These are phyloP conservation scores for Emergomyces pasteurianus DNA, from an alignment of 2,329 filamentous ascomycete genomes.

Conservation along the genomic window DNA sequence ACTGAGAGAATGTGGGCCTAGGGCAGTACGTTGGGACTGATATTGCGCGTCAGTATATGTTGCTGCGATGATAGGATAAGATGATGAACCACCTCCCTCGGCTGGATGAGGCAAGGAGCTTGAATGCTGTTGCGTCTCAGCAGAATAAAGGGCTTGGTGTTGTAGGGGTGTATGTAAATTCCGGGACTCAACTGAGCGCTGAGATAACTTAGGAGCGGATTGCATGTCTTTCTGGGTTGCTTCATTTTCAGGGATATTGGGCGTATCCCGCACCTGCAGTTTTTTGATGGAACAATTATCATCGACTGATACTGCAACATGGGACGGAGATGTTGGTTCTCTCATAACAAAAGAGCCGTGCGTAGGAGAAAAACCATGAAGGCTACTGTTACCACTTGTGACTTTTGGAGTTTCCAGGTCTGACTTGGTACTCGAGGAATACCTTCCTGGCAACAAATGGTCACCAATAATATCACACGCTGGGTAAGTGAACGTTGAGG, in stretches of 20 bases:
- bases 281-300: background rate
- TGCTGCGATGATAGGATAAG: background rate
- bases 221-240: background rate
- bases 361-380: background rate
- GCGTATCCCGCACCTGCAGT: background rate
- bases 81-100: background rate
- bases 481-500: background rate
- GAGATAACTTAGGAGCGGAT: background rate
- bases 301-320: background rate
- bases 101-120: background rate
- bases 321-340: background rate
- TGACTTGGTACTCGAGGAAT: background rate
- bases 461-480: constrained; percentile 12
- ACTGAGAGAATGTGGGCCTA: background rate
- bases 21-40: background rate
- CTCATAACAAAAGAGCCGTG: background rate
- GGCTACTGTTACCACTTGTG: background rate
- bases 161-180: background rate
- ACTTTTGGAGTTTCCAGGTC: background rate
- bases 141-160: background rate
- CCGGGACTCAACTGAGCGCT: background rate
- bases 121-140: constrained; percentile 10
- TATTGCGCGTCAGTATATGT: background rate
- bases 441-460: constrained; percentile 16
- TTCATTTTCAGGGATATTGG: constrained; percentile 3